phyloP scores from a whole-genome alignment of 1,284 basidiomycete genomes.

The Ganoderma boninense region DNA sequence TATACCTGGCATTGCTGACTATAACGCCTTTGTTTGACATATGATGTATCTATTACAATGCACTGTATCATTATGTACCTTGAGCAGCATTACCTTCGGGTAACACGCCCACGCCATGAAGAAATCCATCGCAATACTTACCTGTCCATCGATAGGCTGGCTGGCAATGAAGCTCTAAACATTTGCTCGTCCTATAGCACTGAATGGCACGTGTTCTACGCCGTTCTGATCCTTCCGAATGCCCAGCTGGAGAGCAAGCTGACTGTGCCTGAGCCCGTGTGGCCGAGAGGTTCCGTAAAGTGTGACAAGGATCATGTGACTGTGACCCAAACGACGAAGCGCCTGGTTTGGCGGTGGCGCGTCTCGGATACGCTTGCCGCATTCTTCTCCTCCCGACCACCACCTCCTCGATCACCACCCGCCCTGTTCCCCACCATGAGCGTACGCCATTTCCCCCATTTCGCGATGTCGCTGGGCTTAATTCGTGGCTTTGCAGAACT shows the following conservation, averaged over 20 bases:
- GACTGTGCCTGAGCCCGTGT: neutral
- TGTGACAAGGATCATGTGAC: slow-evolving; percentile 22
- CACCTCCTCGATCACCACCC: slow-evolving; percentile 14
- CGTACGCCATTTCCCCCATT: slow-evolving; percentile 12
- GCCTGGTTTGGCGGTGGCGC: slow-evolving; percentile 29
- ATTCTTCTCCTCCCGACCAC: slow-evolving; percentile 22
- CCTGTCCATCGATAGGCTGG: neutral
- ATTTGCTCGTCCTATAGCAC: too few relatives aligned
- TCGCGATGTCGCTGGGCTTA: neutral
- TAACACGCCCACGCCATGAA: too few relatives aligned
- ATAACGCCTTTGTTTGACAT: neutral
- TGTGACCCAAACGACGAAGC: slow-evolving; percentile 15
- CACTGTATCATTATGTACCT: neutral
- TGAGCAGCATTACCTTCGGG: neutral
- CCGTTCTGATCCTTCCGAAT: neutral
- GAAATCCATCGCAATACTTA: neutral
- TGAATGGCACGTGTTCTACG: neutral
- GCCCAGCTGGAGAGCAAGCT: neutral
- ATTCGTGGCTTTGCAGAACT: slow-evolving; percentile 14
- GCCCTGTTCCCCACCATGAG: slow-evolving; percentile 15
- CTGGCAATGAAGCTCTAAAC: neutral
- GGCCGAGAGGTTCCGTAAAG: slow-evolving; percentile 1
- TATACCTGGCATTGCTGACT: neutral
- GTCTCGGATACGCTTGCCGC: slow-evolving; percentile 17
- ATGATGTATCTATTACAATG: neutral